Evolutionary conservation across 225 moss, liverwort and hornwort genomes (phyloP), one percentile per base, ranked within the genome.

Genomic region (Polytrichum commune): DNA sequence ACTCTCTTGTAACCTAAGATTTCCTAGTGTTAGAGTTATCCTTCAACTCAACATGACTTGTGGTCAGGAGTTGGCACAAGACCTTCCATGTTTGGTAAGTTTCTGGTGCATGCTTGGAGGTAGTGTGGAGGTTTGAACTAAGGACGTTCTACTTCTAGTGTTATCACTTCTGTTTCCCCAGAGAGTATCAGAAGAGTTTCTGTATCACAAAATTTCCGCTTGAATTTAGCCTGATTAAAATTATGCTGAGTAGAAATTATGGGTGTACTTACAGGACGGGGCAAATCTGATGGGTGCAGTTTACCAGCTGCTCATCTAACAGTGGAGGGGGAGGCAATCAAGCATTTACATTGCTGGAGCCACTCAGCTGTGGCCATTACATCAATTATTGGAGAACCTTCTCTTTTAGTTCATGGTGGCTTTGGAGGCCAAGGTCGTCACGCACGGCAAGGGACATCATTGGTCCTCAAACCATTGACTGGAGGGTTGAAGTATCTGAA

Each of bases 351-450:
- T 55, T 90, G 90, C 65, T 96, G 96, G 96, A 93, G 93, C 63
- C 93, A 96, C 82, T 89, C 96, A 67, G 79, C 85, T 65, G 84
- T 90, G 63, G 53, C 54, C 18, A 77, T 64, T 27, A 27, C 69
- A 72, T 76, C 32, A 22, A 32, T 32, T 55, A 71, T 29, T 27
- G 75, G 82, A 29, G 71, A 62, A n/a, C 82, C 63, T 16, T 83
- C 86, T 62, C 54, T 96, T 61, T 68, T 96, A 23, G 69, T 93
- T 71, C 90, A 88, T 69, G 96, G 93, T n/a, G 96, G 96, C 18
- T 96, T 92, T 68, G 96, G 96, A 68, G 96, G 93, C 22, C 81
- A 63, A 22, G 83, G 86, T 58, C 81, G 90, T 65, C 96, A 93
- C 76, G 83, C 82, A 62, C 93, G 95, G 24, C 79, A 75, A 57